These are phyloP conservation scores for Brassica carinata DNA, from an alignment of 345 rosid species.

Conservation along the genomic window DNA sequence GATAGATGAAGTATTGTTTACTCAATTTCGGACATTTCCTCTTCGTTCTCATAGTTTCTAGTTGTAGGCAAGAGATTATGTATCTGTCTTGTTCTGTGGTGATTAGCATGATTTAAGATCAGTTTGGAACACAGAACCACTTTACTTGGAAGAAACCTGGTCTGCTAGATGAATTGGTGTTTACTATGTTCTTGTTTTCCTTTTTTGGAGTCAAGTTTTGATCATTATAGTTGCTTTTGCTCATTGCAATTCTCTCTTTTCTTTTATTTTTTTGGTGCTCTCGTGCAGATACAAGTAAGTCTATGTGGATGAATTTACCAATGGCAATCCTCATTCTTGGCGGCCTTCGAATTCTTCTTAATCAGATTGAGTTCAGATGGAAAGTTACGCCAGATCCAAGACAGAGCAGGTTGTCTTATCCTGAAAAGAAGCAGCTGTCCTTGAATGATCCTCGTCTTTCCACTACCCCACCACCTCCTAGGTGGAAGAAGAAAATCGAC, in stretches of 20 bases:
- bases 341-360: conserved; percentile 52
- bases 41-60: neutral
- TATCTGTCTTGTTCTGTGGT: neutral
- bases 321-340: conserved; percentile 65
- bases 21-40: too few relatives aligned
- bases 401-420: conserved; percentile 52
- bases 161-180: conserved; percentile 9
- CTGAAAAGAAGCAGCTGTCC: conserved; percentile 76
- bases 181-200: conserved; percentile 14
- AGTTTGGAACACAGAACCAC: neutral
- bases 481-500: conserved; percentile 88
- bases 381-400: conserved; percentile 42
- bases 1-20: neutral
- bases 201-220: conserved; percentile 7
- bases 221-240: neutral
- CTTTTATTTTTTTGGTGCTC: neutral
- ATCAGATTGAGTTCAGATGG: conserved; percentile 81
- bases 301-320: conserved; percentile 95
- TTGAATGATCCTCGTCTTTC: conserved; percentile 75
- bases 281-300: conserved; percentile 79
- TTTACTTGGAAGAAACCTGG: neutral
- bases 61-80: neutral
- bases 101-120: neutral
- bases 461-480: conserved; percentile 51
- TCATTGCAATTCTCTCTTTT: neutral